phyloP scores from a whole-genome alignment of 345 rosid genomes.

The Clausena lansium region DNA sequence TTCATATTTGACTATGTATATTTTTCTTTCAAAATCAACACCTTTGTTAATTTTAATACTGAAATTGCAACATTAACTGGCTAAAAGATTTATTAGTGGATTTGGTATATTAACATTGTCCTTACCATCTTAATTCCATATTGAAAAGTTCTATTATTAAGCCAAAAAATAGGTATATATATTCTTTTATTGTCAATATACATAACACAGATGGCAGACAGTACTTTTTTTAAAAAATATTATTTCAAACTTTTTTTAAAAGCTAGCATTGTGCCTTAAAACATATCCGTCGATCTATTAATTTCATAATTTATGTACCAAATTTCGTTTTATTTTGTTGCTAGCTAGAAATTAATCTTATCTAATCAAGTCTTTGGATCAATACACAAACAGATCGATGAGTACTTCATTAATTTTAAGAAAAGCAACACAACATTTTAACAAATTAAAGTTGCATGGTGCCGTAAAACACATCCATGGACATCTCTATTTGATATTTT shows the following conservation, averaged over 20 bases:
- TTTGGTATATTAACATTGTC: background rate
- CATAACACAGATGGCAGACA: too few species aligned
- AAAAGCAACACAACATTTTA: background rate
- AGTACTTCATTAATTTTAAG: background rate
- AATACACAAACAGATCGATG: background rate
- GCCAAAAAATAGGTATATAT: too few species aligned
- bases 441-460: background rate
- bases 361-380: background rate
- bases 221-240: too few species aligned
- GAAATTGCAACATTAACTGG: background rate
- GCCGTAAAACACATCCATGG: background rate
- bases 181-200: too few species aligned
- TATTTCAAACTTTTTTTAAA: background rate
- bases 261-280: background rate
- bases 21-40: background rate
- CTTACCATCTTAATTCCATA: background rate
- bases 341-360: background rate
- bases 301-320: background rate
- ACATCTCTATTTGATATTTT: background rate
- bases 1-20: background rate
- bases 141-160: background rate
- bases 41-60: background rate
- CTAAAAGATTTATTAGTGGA: background rate
- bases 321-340: background rate
- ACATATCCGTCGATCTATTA: background rate